phyloP scores from a whole-genome alignment of 345 rosid genomes.

The Boechera retrofracta region DNA sequence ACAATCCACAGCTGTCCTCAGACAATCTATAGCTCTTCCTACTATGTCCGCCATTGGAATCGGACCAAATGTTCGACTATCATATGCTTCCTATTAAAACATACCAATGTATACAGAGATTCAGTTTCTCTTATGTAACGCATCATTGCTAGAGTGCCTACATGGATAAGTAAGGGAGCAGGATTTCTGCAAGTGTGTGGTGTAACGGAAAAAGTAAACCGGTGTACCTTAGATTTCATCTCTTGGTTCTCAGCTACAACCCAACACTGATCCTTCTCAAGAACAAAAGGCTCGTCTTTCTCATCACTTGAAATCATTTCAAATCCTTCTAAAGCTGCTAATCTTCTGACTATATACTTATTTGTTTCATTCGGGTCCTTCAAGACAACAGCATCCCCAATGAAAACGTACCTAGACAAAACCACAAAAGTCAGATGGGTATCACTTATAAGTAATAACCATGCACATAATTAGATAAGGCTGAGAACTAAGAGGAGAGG shows the following conservation, averaged over 20 bases:
- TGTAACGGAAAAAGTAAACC: neutral
- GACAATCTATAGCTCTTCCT: no score
- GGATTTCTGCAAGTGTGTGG: neutral
- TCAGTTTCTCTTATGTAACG: neutral
- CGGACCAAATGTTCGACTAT: no score
- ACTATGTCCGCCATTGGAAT: no score
- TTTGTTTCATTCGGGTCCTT: slow-evolving; percentile 78
- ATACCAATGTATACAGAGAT: neutral
- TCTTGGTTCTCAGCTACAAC: slow-evolving; percentile 84
- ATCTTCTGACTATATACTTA: slow-evolving; percentile 73
- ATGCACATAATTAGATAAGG: neutral
- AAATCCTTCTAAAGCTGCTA: slow-evolving; percentile 88
- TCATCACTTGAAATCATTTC: slow-evolving; percentile 86
- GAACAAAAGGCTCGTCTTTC: slow-evolving; percentile 90
- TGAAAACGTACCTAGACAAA: slow-evolving; percentile 60
- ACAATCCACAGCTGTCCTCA: no score
- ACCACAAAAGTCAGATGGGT: slow-evolving; percentile 24
- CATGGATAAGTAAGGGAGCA: neutral
- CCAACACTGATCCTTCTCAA: slow-evolving; percentile 90
- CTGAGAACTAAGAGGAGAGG: neutral
- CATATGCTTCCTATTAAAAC: no score
- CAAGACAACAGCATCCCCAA: slow-evolving; percentile 91
- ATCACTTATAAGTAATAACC: neutral
- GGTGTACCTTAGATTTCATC: slow-evolving; percentile 77
- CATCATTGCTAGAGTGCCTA: neutral